Evolutionary conservation across 2,329 filamentous ascomycete species (phyloP).

Genomic region (Colletotrichum gigasporum): DNA sequence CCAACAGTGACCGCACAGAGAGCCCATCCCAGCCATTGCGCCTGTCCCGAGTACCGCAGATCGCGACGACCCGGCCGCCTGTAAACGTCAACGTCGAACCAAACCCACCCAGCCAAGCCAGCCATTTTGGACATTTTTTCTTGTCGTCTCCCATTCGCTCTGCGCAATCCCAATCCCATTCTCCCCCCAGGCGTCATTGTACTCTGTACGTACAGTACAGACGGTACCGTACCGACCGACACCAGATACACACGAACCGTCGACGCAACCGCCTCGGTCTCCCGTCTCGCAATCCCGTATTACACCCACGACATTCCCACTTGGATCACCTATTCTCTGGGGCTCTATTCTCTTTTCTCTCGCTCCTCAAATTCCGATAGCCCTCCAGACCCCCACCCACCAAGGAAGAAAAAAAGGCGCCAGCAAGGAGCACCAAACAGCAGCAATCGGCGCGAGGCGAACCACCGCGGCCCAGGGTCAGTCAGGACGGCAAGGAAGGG

Average conservation of each 20-base stretch:
- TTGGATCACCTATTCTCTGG: constrained; percentile 22
- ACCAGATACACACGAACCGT: constrained; percentile 13
- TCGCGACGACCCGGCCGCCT: constrained; percentile 14
- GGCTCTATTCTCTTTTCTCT: constrained; percentile 29
- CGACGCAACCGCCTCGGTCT: constrained; percentile 19
- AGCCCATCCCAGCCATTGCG: background rate
- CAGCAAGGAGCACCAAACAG: background rate
- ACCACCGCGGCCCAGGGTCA: background rate
- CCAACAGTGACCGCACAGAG: background rate
- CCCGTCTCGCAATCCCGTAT: constrained; percentile 27
- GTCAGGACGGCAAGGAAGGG: background rate
- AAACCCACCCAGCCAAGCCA: constrained; percentile 26
- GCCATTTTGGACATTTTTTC: constrained; percentile 7
- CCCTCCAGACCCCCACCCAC: constrained; percentile 20
- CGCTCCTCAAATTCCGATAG: constrained; percentile 29
- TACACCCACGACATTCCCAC: constrained; percentile 29
- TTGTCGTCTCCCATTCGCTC: background rate
- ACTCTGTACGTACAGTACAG: background rate
- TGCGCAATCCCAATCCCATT: background rate
- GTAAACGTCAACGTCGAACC: constrained; percentile 23
- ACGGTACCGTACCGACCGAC: too few species aligned
- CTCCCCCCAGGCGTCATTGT: background rate
- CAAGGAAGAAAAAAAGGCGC: constrained; percentile 16
- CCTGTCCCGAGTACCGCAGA: constrained; percentile 21
- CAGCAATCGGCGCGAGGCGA: constrained; percentile 10